Base-by-base conservation (phyloP, 139 green algal genomes). In the Yamagishiella unicocca region DNA sequence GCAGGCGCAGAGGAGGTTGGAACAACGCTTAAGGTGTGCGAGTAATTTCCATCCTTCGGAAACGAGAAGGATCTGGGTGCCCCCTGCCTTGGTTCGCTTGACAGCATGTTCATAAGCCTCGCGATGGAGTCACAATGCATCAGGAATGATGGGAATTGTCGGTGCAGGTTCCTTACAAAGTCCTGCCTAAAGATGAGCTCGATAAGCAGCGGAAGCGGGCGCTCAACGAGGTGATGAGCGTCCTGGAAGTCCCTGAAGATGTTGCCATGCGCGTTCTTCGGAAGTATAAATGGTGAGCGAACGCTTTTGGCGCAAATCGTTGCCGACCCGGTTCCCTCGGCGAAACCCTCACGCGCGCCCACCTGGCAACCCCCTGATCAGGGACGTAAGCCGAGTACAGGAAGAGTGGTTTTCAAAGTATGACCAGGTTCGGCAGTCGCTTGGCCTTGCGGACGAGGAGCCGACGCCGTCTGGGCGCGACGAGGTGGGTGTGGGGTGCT, bases 351-450 rank as follows among this genome's bases (percentile, higher is more conserved):
- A 29, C 25, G 62, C 17, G 1, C 27, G 38, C 46, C 27, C 70
- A 24, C 29, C 3, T 19, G 9, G 22, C 33, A 50, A 37, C 25
- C 0, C 40, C n/a, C 84, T 33, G 10, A 74, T 37, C 91, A 97
- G 95, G 96, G 96, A 98, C 83, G 89, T 92, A 8, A 95, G 92
- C 79, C 87, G 92, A 4, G 90, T 97, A 33, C 92, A 99, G 50
- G 96, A 99, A 55, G 95, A 97, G 73, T 99, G 96, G 96, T 99
- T 99, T 85, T 76, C 83, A 0, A 95, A 99, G 81, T 90, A 95
- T 35, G 95, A 96, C 3, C 77, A 70, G 9, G 93, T 99, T 80
- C 90, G 90, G 22, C 67, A 85, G 12, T 82, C 90, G 68, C 90
- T 98, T 8, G 97, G 97, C 1, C 88, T 99, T 7, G 27, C 94